Evolutionary conservation across 2,329 filamentous ascomycete species (phyloP), one percentile per base, ranked within the genome.

Genomic region (Penicillium sclerotigenum): DNA sequence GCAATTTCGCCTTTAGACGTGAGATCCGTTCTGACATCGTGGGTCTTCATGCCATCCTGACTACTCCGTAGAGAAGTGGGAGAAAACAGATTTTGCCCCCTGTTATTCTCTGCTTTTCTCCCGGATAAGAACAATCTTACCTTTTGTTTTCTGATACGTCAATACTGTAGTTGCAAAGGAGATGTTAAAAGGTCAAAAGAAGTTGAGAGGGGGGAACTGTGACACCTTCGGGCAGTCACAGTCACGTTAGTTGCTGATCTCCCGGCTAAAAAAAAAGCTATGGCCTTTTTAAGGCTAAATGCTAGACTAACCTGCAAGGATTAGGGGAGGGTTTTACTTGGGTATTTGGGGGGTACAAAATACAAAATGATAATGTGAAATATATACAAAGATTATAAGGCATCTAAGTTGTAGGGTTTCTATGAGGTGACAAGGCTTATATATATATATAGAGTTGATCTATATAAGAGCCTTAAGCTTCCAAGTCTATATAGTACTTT

Each of bases 1-100:
- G 63, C 56, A 74, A 66, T 59, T 71, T 73, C 36, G 69, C 65
- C 60, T 72, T 71, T 53, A 72, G 65, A 62, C 68, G 68, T 62
- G 71, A 72, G 33, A 72, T 65, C 43, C 61, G 62, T 59, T 73
- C 70, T 33, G 68, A 62, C 70, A 72, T 71, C 43, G 56, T 71
- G 64, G 45, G 38, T 18, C 50, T 43, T 40, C 50, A 40, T 34
- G 33, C 24, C 49, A 52, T 53, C 40, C 50, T 47, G 13, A 34
- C n/a, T n/a, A n/a, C n/a, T n/a, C n/a, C n/a, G 14, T n/a, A 14
- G 28, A 40, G 31, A 46, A 54, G 37, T 38, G 40, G 47, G 29
- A 46, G 49, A 46, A 52, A 9, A 16, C 13, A 33, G 14, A n/a
- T 9, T 16, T 9, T 16, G 31, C 7, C 7, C 13, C 13, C 31